Evolutionary conservation across 2,329 filamentous ascomycete species (phyloP).

Genomic region (Dichotomopilus funicola): DNA sequence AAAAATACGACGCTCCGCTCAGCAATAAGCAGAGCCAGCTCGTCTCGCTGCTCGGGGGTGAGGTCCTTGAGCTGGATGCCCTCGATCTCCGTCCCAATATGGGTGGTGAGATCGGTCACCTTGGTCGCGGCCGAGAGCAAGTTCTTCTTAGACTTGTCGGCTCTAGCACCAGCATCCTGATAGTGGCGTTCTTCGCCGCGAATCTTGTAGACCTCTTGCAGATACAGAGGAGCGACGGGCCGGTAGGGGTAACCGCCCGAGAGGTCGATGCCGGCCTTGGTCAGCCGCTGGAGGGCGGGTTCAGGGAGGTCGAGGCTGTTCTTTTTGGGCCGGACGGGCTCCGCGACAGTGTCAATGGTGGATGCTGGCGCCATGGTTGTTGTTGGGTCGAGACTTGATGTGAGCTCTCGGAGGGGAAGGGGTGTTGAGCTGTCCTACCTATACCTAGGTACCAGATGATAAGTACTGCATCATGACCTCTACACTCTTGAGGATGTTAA

Average conservation of each 20-base stretch:
- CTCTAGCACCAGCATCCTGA: constrained; percentile 4
- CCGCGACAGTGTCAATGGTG: not conserved
- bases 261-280: not conserved
- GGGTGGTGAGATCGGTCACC: constrained; percentile 3
- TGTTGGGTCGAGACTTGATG: not conserved
- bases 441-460: no score
- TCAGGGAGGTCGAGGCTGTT: constrained; percentile 1
- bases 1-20: constrained; percentile 4
- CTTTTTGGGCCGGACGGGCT: not conserved
- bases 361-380: not conserved
- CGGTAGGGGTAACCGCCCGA: constrained; percentile 4
- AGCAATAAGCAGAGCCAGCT: constrained; percentile 1
- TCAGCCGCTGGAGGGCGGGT: not conserved
- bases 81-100: constrained; percentile 5
- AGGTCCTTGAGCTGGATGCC: constrained; percentile 5
- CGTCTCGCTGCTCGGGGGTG: constrained; percentile 6
- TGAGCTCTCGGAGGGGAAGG: no score
- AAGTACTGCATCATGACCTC: no score
- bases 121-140: constrained; percentile 2
- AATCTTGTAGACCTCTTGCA: constrained; percentile 6
- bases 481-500: no score
- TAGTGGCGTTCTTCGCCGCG: not conserved
- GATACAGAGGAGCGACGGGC: not conserved
- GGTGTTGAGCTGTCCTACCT: no score
- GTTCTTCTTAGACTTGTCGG: constrained; percentile 2